Base-by-base conservation (phyloP, 2,329 filamentous ascomycete species). In the Gaeumannomyces tritici region DNA sequence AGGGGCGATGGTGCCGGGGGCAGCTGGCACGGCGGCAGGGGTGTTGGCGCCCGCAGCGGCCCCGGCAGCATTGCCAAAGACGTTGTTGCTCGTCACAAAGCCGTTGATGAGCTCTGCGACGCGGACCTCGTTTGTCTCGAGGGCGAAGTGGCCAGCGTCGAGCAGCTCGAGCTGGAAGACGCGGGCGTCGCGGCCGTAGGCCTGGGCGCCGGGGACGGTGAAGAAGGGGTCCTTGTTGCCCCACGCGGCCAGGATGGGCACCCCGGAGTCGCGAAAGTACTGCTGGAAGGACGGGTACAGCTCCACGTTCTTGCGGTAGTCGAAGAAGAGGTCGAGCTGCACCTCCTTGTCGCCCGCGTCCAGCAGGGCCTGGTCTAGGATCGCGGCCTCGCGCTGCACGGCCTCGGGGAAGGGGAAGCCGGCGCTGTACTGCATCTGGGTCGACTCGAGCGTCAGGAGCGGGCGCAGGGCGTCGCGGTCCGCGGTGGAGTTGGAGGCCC, bases 161-260 rank as follows among this genome's bases (percentile, higher is more conserved):
- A 86, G 67, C 59, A 81, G 73, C 64, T 77, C 72, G 51, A 85
- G 67, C 68, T 82, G 77, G 5, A 80, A 74, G 31, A 76, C 71
- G 11, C 74, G 71, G 15, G 81, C 70, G 72, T 87, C 83, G 27
- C 68, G 72, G 67, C 76, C 77, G 65, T 74, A 86, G 0, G 82
- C 83, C 70, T 84, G 78, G 0, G 83, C 83, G 0, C 83, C 83
- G 0, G 76, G 65, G 0, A 76, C 66, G 0, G 81, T 69, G 66
- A 84, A 84, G 42, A 82, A 78, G 4, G 69, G 66, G 72, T 87
- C 84, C 63, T 81, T 77, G 72, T 80, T 80, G 0, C 84, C 83
- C 84, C 84, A 87, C 4, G 80, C 75, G 1, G 82, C 81, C 64
- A 87, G 68, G 4, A 86, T 67, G 0, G 83, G 83, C 0, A 84